A percentile compares a stretch with the other conserved stretches of the same genome.
These are phyloP conservation scores for Wickerhamiella lipophila DNA, from an alignment of 805 yeast species.

Conservation along the genomic window DNA sequence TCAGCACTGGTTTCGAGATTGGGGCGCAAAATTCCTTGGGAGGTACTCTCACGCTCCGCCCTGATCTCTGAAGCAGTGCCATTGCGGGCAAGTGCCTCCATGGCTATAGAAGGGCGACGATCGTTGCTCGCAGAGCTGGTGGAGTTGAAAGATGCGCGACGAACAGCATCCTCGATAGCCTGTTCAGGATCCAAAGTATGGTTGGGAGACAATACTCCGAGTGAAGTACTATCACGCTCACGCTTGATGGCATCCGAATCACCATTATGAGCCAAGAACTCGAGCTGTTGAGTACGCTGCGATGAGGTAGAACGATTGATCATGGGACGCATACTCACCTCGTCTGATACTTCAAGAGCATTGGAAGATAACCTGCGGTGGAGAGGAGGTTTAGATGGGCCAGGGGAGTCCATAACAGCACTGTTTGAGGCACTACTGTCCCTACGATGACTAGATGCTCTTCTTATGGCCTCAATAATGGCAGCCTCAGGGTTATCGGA, in stretches of 20 bases:
- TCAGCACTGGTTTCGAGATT: background rate
- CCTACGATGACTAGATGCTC: background rate
- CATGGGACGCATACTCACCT: background rate
- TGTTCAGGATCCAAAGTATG: background rate
- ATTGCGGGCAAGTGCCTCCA: background rate
- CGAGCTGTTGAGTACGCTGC: background rate
- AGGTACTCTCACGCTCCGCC: slow-evolving; percentile 7
- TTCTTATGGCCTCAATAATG: background rate
- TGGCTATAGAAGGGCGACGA: background rate
- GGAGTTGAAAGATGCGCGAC: background rate
- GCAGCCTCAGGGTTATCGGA: background rate
- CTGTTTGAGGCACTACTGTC: background rate
- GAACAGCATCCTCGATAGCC: slow-evolving; percentile 4
- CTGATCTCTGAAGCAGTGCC: slow-evolving; percentile 4
- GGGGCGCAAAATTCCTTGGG: slow-evolving; percentile 1
- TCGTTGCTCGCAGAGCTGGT: background rate
- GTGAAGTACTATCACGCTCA: slow-evolving; percentile 6
- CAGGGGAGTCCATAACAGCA: background rate
- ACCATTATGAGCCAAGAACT: background rate
- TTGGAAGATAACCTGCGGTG: slow-evolving; percentile 3
- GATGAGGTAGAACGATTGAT: background rate
- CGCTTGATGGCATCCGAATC: background rate
- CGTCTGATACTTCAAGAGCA: background rate
- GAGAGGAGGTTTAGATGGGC: background rate
- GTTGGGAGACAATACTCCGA: slow-evolving; percentile 3